Percentiles rank a stretch among this genome's conserved stretches.
Evolutionary conservation across 1,139 yeast species (phyloP).

Genomic region (Scheffersomyces quercinus): DNA sequence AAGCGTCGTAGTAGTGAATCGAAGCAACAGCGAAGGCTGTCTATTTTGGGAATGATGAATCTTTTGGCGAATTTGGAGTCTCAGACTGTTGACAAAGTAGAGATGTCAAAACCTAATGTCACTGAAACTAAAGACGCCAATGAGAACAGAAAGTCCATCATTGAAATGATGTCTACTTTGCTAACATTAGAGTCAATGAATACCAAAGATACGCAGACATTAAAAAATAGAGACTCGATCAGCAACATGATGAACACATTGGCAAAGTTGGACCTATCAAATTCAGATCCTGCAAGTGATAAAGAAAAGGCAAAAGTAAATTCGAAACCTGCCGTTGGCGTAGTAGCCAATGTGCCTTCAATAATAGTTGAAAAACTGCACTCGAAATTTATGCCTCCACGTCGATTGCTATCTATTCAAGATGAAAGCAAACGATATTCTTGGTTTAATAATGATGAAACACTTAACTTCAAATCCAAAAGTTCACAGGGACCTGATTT

Average conservation of each 20-base stretch:
- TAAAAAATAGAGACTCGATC: slow-evolving; percentile 13
- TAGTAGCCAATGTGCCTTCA: background rate
- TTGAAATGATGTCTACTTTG: slow-evolving; percentile 25
- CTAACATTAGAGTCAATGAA: slow-evolving; percentile 10
- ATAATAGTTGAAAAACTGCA: background rate
- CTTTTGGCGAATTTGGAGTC: slow-evolving; percentile 17
- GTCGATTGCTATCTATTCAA: background rate
- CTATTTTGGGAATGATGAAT: slow-evolving; percentile 20
- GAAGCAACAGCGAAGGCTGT: slow-evolving; percentile 5
- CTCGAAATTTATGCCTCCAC: background rate
- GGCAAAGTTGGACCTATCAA: slow-evolving; percentile 13
- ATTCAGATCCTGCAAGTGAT: background rate
- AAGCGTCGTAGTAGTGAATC: background rate
- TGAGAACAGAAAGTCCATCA: slow-evolving; percentile 22
- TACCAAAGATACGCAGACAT: slow-evolving; percentile 1
- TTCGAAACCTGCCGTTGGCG: background rate
- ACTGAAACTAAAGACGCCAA: slow-evolving; percentile 9
- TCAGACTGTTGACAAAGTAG: slow-evolving; percentile 11
- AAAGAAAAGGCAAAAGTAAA: too few relatives aligned
- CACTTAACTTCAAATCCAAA: slow-evolving; percentile 14
- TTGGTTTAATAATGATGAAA: slow-evolving; percentile 40
- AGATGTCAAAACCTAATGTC: slow-evolving; percentile 2
- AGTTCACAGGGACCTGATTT: background rate
- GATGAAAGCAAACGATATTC: slow-evolving; percentile 26
- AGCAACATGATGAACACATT: slow-evolving; percentile 17